Percentiles rank a stretch among this genome's conserved stretches.
Evolutionary conservation across 1,284 basidiomycete genomes (phyloP).

Genomic region (Xerocomus minutiporus): DNA sequence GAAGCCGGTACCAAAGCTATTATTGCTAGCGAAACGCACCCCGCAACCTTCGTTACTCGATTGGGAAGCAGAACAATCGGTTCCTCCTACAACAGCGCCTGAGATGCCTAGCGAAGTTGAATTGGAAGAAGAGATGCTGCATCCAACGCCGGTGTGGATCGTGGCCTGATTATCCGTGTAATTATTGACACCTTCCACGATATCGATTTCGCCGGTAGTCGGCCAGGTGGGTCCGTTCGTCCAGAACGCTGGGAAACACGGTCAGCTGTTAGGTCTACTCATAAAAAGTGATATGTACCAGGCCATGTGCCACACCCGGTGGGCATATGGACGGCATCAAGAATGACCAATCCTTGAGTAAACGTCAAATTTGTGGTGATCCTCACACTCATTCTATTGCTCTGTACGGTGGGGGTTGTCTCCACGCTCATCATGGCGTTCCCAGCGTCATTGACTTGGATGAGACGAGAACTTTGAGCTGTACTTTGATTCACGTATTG

Average conservation of each 20-base stretch:
- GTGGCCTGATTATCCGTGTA: slow-evolving; percentile 79
- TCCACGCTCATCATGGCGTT: slow-evolving; percentile 82
- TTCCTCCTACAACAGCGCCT: slow-evolving; percentile 61
- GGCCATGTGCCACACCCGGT: slow-evolving; percentile 87
- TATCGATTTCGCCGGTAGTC: slow-evolving; percentile 75
- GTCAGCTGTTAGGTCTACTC: slow-evolving; percentile 30
- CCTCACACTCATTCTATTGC: slow-evolving; percentile 69
- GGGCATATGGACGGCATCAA: slow-evolving; percentile 89
- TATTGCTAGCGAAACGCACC: slow-evolving; percentile 46
- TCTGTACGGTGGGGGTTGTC: slow-evolving; percentile 65
- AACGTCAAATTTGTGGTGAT: slow-evolving; percentile 64
- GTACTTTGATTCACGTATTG: slow-evolving; percentile 54
- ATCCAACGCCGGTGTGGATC: slow-evolving; percentile 72
- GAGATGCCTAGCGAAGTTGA: slow-evolving; percentile 48
- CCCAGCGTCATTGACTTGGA: slow-evolving; percentile 60
- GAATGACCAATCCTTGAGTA: slow-evolving; percentile 62
- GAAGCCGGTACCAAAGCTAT: slow-evolving; percentile 64
- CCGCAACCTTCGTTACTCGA: slow-evolving; percentile 73
- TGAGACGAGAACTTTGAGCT: slow-evolving; percentile 48
- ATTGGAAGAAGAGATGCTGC: slow-evolving; percentile 53
- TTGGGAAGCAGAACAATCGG: slow-evolving; percentile 62
- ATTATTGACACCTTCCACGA: slow-evolving; percentile 77
- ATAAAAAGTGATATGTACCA: slow-evolving; percentile 35
- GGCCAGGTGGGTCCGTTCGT: slow-evolving; percentile 72
- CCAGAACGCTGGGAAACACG: slow-evolving; percentile 42